phyloP scores from a whole-genome alignment of 495 filamentous ascomycete genomes.

The Trichoderma erinaceum region DNA sequence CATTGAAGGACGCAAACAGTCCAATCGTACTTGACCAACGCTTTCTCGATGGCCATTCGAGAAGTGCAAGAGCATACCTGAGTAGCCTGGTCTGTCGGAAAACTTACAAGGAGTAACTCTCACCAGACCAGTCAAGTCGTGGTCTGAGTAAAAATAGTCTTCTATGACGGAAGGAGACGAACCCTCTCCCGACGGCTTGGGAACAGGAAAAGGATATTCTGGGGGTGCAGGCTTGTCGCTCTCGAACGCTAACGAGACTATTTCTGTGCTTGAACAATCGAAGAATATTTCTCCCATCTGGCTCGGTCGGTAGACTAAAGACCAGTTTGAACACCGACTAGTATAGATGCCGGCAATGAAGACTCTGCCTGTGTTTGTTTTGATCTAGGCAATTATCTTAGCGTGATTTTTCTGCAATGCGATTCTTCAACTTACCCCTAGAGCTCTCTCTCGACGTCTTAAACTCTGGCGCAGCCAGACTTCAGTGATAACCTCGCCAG shows the following conservation, averaged over 20 bases:
- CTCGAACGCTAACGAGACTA: background rate
- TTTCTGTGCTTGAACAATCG: background rate
- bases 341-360: background rate
- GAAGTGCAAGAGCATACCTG: background rate
- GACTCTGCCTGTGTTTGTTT: background rate
- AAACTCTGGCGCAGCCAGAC: background rate
- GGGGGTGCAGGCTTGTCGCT: background rate
- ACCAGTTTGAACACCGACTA: background rate
- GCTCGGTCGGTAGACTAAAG: background rate
- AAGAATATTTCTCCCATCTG: background rate
- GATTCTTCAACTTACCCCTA: background rate
- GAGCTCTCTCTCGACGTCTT: background rate
- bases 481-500: background rate
- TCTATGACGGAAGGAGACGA: background rate
- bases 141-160: background rate
- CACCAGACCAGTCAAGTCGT: background rate
- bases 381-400: background rate
- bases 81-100: background rate
- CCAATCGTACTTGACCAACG: background rate
- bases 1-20: background rate
- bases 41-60: background rate
- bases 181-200: background rate
- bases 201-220: background rate
- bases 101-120: conserved; percentile 1
- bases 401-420: background rate